These are phyloP conservation scores for Penicillium janthinellum DNA, from an alignment of 2,329 filamentous ascomycete genomes.

Conservation along the genomic window DNA sequence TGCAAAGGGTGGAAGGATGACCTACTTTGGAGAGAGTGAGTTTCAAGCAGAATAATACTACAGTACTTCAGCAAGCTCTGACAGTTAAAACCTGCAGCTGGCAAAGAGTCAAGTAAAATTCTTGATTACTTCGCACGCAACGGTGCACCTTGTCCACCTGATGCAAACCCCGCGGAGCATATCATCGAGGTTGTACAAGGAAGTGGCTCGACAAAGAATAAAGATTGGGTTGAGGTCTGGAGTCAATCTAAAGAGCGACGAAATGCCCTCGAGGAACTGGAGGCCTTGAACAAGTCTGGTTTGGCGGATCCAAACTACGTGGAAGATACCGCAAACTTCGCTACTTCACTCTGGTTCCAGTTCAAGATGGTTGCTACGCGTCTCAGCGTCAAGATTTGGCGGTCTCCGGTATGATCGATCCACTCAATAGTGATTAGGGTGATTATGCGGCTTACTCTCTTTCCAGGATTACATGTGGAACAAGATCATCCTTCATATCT, in stretches of 20 bases:
- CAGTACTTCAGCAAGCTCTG: background rate
- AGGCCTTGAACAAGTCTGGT: constrained; percentile 28
- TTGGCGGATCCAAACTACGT: constrained; percentile 25
- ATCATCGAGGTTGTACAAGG: constrained; percentile 45
- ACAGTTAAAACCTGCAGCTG: constrained; percentile 22
- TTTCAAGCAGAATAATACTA: background rate
- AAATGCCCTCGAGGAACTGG: constrained; percentile 28
- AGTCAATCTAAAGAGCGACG: constrained; percentile 33
- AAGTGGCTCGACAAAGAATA: constrained; percentile 17
- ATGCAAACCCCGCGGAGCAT: constrained; percentile 57
- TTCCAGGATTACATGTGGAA: constrained; percentile 48
- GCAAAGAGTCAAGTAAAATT: constrained; percentile 45
- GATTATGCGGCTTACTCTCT: background rate
- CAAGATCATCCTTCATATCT: constrained; percentile 56
- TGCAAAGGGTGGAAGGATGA: constrained; percentile 65
- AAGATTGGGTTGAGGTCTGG: constrained; percentile 40
- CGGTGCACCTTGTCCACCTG: constrained; percentile 55
- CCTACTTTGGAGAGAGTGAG: constrained; percentile 64
- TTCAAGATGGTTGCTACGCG: constrained; percentile 40
- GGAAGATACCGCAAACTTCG: constrained; percentile 41
- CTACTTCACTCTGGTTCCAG: constrained; percentile 44
- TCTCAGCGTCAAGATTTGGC: constrained; percentile 37
- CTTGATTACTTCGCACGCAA: constrained; percentile 55
- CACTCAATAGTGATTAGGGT: background rate
- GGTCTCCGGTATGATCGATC: constrained; percentile 31